Percentiles rank a stretch among this genome's conserved stretches.
Evolutionary conservation across 1,139 yeast genomes (phyloP).

Genomic region (Saccharomyces uvarum): DNA sequence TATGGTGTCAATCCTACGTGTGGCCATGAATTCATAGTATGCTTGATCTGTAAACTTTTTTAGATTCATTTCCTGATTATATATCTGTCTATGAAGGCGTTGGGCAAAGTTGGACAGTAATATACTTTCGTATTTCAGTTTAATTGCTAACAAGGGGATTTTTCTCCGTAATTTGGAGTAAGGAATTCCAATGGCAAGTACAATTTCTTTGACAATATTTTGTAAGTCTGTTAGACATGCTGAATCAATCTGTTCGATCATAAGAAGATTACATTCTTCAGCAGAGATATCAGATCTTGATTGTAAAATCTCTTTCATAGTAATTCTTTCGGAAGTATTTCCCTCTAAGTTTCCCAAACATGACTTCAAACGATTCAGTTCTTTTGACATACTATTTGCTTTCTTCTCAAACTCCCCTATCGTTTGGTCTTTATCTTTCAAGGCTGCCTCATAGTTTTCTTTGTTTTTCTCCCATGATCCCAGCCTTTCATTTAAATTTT

Average conservation of each 20-base stretch:
- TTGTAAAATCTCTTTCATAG: neutral
- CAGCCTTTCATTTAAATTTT: neutral
- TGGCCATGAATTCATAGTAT: conserved; percentile 16
- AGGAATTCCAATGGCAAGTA: conserved; percentile 30
- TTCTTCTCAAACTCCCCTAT: neutral
- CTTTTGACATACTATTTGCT: neutral
- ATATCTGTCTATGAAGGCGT: conserved; percentile 22
- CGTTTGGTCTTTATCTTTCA: neutral
- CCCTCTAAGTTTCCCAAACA: neutral
- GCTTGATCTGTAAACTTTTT: conserved; percentile 20
- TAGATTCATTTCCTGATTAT: conserved; percentile 24
- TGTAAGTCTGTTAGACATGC: conserved; percentile 19
- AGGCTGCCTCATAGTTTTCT: neutral
- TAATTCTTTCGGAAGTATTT: neutral
- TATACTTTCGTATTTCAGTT: conserved; percentile 27
- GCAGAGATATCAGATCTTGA: neutral
- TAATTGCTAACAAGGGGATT: conserved; percentile 27
- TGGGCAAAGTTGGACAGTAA: conserved; percentile 29
- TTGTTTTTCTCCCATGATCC: neutral
- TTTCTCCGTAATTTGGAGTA: conserved; percentile 25
- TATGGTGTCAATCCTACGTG: conserved; percentile 16
- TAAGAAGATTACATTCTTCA: neutral
- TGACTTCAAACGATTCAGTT: neutral
- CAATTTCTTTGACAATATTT: conserved; percentile 29
- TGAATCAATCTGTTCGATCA: conserved; percentile 1